These are phyloP conservation scores for Shiraia bambusicola DNA, from an alignment of 2,329 filamentous ascomycete species.

Conservation along the genomic window DNA sequence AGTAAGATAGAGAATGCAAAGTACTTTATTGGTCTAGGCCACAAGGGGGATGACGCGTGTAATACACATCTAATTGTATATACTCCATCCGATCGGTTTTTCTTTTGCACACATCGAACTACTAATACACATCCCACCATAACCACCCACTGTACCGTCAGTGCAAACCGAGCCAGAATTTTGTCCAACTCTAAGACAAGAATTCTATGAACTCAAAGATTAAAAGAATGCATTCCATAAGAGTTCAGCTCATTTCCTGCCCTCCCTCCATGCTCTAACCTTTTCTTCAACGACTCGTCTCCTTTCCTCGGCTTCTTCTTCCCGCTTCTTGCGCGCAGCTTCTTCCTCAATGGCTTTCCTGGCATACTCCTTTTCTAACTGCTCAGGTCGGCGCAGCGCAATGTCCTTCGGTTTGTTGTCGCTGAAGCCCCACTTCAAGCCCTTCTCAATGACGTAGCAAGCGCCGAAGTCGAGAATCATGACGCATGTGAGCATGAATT, in stretches of 20 bases:
- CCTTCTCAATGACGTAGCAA: slow-evolving; percentile 85
- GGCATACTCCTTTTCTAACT: slow-evolving; percentile 72
- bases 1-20: too few relatives aligned
- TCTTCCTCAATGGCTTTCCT: slow-evolving; percentile 63
- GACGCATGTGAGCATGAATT: slow-evolving; percentile 74
- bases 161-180: too few relatives aligned
- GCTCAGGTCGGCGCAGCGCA: slow-evolving; percentile 80
- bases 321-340: not conserved
- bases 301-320: slow-evolving; percentile 37
- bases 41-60: too few relatives aligned
- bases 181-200: too few relatives aligned
- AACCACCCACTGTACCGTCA: too few relatives aligned
- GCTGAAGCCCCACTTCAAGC: slow-evolving; percentile 81
- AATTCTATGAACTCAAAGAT: too few relatives aligned
- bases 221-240: too few relatives aligned
- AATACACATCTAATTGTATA: too few relatives aligned
- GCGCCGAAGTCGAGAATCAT: slow-evolving; percentile 87
- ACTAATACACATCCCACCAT: too few relatives aligned
- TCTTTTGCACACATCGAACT: too few relatives aligned
- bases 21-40: too few relatives aligned
- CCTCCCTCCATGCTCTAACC: slow-evolving; percentile 15
- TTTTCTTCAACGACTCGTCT: slow-evolving; percentile 35
- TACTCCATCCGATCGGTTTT: too few relatives aligned
- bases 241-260: not conserved
- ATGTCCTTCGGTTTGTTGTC: slow-evolving; percentile 95